Evolutionary conservation across 139 green algal species (phyloP).

Genomic region (Yamagishiella unicocca): DNA sequence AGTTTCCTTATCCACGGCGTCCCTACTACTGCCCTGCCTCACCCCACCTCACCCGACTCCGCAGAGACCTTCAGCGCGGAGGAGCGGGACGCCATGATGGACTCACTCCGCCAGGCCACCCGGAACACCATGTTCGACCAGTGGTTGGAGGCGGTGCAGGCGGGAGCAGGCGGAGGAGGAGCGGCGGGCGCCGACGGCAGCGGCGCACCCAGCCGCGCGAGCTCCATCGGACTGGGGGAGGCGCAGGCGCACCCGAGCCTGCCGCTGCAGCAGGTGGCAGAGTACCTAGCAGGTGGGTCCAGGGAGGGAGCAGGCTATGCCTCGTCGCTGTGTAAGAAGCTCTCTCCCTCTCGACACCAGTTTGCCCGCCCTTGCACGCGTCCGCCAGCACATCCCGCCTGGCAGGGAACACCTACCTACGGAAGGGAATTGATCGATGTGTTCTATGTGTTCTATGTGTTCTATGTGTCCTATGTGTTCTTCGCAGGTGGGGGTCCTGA

Average conservation of each 20-base stretch:
- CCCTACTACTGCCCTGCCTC: not conserved
- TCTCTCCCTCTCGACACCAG: no score
- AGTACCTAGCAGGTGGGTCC: constrained; percentile 74
- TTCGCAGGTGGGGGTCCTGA: not conserved
- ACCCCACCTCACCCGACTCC: not conserved
- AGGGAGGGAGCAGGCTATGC: no score
- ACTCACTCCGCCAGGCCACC: constrained; percentile 82
- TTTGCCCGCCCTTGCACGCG: no score
- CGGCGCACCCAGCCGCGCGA: not conserved
- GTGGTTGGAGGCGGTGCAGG: constrained; percentile 85
- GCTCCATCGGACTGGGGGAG: not conserved
- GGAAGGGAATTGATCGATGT: no score
- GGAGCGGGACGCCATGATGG: constrained; percentile 88
- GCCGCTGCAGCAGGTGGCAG: constrained; percentile 74
- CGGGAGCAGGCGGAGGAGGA: not conserved
- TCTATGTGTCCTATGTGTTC: no score
- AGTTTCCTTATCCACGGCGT: no score
- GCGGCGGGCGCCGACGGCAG: not conserved
- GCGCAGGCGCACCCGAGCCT: not conserved
- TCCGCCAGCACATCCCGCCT: no score
- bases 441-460: no score
- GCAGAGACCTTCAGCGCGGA: constrained; percentile 79
- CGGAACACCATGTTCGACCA: constrained; percentile 95
- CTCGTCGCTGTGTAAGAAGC: no score
- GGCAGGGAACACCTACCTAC: no score